Base-by-base conservation (phyloP, 163 green algal genomes). In the Scenedesmus sp. region DNA sequence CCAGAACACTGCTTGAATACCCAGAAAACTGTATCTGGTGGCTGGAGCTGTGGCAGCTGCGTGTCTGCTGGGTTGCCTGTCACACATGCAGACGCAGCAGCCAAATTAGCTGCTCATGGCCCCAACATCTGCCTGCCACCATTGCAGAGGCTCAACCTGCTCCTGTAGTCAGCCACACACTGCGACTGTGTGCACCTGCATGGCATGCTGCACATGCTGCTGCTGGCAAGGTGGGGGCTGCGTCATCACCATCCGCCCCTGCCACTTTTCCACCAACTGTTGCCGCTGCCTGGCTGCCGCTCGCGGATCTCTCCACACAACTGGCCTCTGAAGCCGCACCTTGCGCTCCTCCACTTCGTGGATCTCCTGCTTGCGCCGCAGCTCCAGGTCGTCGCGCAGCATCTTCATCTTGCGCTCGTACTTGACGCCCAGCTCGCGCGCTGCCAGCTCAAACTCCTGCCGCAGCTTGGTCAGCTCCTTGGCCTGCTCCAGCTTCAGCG, bases 401-500 rank as follows among this genome's bases (percentile, higher is more conserved):
- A 97, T 96, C 94, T 97, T 96, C 94, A 98, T 96, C 94, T 98
- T 97, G 92, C 97, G 97, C 94, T 98, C 95, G 76, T 96, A 96
- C 89, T 96, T 96, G 34, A 60, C 55, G 56, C 55, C 84, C 70
- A 97, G 92, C 85, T 97, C 92, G n/a, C 91, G 90, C 10, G 94
- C 94, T 6, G 94, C 94, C 79, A 95, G 91, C 95, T 99, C 97
- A 94, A 99, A 98, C 92, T 98, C 97, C 92, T 98, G 94, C 12
- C 97, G 95, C 93, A 99, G 90, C 94, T 98, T 98, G 59, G 96
- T 98, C 86, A 98, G 96, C 95, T 99, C 96, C 94, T 99, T 99
- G 87, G 96, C 95, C 52, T 98, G 96, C 92, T 99, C 97, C 91
- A 99, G 90, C 90, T 97, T 97, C 73, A 98, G 94, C 79, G 96